These are phyloP conservation scores for Bothriochloa decipiens DNA, from an alignment of 176 grass and related monocot species.

Conservation along the genomic window DNA sequence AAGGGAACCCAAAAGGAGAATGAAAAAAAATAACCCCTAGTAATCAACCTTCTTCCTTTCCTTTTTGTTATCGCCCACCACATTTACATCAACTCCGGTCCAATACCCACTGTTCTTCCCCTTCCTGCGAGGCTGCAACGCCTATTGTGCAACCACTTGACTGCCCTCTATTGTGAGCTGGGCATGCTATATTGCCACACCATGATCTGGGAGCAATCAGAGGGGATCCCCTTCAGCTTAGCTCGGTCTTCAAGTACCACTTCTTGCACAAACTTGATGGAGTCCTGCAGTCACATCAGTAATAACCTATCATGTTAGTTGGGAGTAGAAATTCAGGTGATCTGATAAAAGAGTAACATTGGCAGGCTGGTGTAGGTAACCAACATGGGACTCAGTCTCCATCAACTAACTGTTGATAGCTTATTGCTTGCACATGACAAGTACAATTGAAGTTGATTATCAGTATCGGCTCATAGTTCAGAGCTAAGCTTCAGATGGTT, in stretches of 20 bases:
- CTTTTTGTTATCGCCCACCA: constrained; percentile 46
- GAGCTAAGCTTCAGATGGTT: not conserved
- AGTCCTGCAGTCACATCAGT: constrained; percentile 62
- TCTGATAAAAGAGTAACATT: not conserved
- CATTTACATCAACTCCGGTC: constrained; percentile 68
- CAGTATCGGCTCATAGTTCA: constrained; percentile 25
- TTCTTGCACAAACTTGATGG: constrained; percentile 92
- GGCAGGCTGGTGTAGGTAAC: not conserved
- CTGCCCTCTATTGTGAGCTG: constrained; percentile 62
- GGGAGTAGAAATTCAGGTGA: not conserved
- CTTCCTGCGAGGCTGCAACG: not conserved
- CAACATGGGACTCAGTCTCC: not conserved
- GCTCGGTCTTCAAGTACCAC: constrained; percentile 75
- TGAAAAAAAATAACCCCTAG: constrained; percentile 30
- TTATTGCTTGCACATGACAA: constrained; percentile 30
- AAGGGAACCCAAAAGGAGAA: not conserved
- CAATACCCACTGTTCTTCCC: not conserved
- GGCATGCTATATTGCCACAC: constrained; percentile 76
- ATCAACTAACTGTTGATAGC: constrained; percentile 26
- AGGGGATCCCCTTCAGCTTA: constrained; percentile 84
- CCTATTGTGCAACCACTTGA: not conserved
- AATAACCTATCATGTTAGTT: not conserved
- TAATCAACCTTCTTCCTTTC: constrained; percentile 43
- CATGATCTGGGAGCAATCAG: constrained; percentile 87
- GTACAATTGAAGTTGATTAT: not conserved